phyloP scores from a whole-genome alignment of 2,329 filamentous ascomycete genomes.

The Graphilbum fragrans region DNA sequence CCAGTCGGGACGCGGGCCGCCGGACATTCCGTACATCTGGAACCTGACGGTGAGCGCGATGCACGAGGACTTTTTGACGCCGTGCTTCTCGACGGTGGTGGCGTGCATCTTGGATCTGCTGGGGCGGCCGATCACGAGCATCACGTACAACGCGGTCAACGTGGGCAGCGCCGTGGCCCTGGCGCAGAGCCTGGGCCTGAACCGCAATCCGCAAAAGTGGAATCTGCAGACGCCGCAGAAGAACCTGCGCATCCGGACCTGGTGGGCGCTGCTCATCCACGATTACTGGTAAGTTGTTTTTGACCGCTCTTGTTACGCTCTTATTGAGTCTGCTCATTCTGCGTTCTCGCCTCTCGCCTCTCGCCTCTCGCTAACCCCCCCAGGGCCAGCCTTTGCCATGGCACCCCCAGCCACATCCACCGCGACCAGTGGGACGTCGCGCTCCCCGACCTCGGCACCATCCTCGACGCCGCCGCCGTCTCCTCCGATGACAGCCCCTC shows the following conservation, averaged over 20 bases:
- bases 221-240: background rate
- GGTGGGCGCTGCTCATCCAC: conserved; percentile 4
- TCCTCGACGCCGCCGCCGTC: background rate
- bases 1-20: background rate
- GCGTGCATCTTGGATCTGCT: conserved; percentile 3
- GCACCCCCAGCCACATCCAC: conserved; percentile 2
- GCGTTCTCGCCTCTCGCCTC: background rate
- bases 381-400: conserved; percentile 3
- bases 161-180: conserved; percentile 4
- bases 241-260: conserved; percentile 2
- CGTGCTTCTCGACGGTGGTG: conserved; percentile 2
- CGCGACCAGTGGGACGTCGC: conserved; percentile 2
- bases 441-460: background rate
- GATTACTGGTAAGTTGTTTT: conserved; percentile 1
- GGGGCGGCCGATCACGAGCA: conserved; percentile 3
- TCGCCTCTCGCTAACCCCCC: too few relatives aligned
- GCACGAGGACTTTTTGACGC: conserved; percentile 2
- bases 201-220: conserved; percentile 3
- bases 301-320: background rate
- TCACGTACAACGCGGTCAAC: conserved; percentile 5
- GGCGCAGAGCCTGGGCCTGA: conserved; percentile 2
- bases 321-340: too few relatives aligned
- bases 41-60: conserved; percentile 1
- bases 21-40: conserved; percentile 3
- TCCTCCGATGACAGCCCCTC: background rate